Evolutionary conservation across 345 rosid species (phyloP).

Genomic region (Gossypium anomalum): DNA sequence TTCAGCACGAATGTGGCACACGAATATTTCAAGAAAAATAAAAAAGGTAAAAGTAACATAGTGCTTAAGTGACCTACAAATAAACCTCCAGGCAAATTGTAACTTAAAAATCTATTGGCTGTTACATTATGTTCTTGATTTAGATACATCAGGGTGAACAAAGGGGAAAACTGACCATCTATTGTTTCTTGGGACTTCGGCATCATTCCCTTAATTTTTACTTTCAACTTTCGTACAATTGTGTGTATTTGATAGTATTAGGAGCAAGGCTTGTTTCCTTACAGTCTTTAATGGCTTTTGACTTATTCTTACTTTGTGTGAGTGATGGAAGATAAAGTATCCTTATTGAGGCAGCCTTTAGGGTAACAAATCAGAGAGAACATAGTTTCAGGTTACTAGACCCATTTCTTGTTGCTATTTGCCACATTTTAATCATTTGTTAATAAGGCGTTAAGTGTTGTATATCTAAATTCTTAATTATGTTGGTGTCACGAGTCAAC

Average conservation of each 20-base stretch:
- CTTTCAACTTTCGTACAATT: not conserved
- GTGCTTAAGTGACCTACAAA: not conserved
- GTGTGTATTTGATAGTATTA: not conserved
- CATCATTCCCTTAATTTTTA: not conserved
- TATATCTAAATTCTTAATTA: too few relatives aligned
- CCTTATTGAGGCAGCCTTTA: not conserved
- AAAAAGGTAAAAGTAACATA: too few relatives aligned
- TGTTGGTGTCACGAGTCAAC: too few relatives aligned
- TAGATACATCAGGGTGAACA: not conserved
- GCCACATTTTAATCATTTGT: not conserved
- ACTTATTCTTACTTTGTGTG: not conserved
- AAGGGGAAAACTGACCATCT: not conserved
- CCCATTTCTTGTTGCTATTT: not conserved
- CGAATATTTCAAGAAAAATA: too few relatives aligned
- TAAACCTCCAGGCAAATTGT: not conserved
- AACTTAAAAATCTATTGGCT: not conserved
- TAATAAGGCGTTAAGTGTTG: not conserved
- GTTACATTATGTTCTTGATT: not conserved
- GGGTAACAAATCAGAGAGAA: not conserved
- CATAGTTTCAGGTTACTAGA: not conserved
- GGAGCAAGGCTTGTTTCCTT: not conserved
- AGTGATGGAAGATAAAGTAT: not conserved
- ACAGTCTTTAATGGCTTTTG: not conserved
- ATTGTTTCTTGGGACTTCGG: not conserved
- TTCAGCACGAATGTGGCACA: not conserved